A percentile compares a stretch with the other conserved stretches of the same genome.
phyloP scores from a whole-genome alignment of 371 early-diverging fungal genomes.

The Rhizomucor pusillus region DNA sequence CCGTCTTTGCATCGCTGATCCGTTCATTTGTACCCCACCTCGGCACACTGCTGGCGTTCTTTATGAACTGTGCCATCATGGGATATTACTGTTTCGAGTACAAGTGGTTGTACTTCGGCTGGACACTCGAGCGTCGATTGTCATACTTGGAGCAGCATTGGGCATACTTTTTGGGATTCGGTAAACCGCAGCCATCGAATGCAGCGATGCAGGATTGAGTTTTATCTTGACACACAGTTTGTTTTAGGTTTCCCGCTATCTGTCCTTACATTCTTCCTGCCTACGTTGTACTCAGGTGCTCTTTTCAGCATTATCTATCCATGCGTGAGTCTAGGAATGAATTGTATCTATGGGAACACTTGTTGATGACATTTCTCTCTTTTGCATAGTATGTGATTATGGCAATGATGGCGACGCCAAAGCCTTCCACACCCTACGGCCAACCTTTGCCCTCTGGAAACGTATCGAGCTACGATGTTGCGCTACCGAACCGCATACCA shows the following conservation, averaged over 20 bases:
- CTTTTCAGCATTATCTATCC: conserved; percentile 50
- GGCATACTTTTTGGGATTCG: conserved; percentile 57
- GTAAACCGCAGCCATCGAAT: no score
- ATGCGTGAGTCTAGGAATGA: conserved; percentile 28
- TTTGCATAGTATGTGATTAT: conserved; percentile 44
- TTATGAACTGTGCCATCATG: conserved; percentile 44
- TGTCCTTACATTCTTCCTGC: conserved; percentile 44
- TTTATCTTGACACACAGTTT: background rate
- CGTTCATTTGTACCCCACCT: conserved; percentile 30
- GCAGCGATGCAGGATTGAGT: no score
- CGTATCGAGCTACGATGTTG: conserved; percentile 25
- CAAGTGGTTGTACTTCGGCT: conserved; percentile 49
- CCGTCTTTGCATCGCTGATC: conserved; percentile 30
- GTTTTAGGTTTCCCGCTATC: conserved; percentile 38
- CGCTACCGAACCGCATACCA: conserved; percentile 39
- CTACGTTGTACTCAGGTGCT: conserved; percentile 43
- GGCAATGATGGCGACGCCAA: conserved; percentile 47
- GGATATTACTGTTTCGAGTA: conserved; percentile 59
- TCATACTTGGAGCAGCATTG: conserved; percentile 51
- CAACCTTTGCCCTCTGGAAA: conserved; percentile 27
- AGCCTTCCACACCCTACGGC: conserved; percentile 25
- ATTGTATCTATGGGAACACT: background rate
- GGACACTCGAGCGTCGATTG: conserved; percentile 50
- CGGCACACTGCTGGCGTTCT: conserved; percentile 33
- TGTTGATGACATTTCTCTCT: background rate